Base-by-base conservation (phyloP, 108 stramenopile species). In the Epithemia pelagica region DNA sequence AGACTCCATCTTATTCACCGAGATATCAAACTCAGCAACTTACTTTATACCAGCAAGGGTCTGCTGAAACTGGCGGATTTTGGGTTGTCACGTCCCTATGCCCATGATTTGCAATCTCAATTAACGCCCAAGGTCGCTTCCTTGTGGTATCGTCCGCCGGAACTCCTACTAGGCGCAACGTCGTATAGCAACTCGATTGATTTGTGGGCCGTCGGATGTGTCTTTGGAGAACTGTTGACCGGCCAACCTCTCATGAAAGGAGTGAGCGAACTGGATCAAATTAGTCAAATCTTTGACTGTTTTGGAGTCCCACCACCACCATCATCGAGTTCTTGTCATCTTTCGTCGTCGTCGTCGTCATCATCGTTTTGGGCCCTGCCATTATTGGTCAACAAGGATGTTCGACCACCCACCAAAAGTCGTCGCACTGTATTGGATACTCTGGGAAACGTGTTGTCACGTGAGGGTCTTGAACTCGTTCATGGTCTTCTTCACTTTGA, bases 71-170 rank as follows among this genome's bases (percentile, higher is more conserved):
- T 92, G 46, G 88, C 88, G 0, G 96, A 97, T 69, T 97, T 97
- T 76, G 96, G 96, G 0, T 69, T 97, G 58, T 83, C 91, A 0
- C 74, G 96, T 30, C 82, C 83, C 52, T 81, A 77, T 24, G 58
- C 66, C 30, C 21, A 37, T 23, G 30, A 58, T 24, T 0, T 51
- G 2, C 37, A 27, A 5, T 52, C 62, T 24, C 26, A 51, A 29
- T 73, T 95, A 28, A 97, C 96, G 18, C 91, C 89, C 33, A 87
- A 93, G 60, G 96, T 97, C 25, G 95, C 92, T 20, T 87, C 82
- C 26, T 65, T 95, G 20, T 97, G 96, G 96, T 97, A 97, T 65
- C 89, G 96, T 25, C 81, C 93, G 0, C 95, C 95, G 5, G 96
- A 97, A 60, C 77, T 97, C 2, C 67, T 97, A 30, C 72, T 95